Evolutionary conservation across 768 basidiomycete genomes (phyloP), one percentile per base, ranked within the genome.

Genomic region (Rhizopogon vinicolor): DNA sequence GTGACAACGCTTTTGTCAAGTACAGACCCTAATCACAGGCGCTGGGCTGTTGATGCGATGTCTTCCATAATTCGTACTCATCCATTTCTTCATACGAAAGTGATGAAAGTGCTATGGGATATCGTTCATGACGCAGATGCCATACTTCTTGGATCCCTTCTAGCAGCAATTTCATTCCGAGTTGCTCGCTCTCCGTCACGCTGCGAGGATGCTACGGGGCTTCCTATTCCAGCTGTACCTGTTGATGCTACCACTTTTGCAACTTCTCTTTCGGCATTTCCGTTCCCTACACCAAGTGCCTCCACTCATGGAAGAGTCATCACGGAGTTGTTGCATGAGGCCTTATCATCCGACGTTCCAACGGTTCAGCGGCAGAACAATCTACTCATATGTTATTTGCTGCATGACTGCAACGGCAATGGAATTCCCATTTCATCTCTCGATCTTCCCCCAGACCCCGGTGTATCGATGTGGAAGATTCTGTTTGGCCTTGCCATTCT

Each of bases 401-500:
- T 33, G 29, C 9, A 43, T 13, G 41, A 7, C 22, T 37, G 37
- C 41, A 33, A 45, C 10, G 14, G 45, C 18, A 29, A 31, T 19
- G 40, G 28, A 28, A 22, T 37, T 39, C 3, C 54, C 10, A 55
- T 22, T 25, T 16, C 48, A 25, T 37, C 48, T 19, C 35, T 37
- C 19, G 48, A 49, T 37, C 39, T 37, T 49, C 22, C 48, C 39
- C 7, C 54, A 50, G 16, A 33, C 39, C n/a, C 41, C 45, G 31
- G 29, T 44, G 13, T 16, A 53, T 50, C 52, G 19, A 55, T 58
- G 16, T 82, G 81, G 82, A 69, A 70, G 33, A 69, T 73, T 3
- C 65, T 80, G 5, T 72, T 78, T 57, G 69, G 72, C 13, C 62
- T 82, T 37, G 72, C 73, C 16, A 67, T 63, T 13, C 19, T 81